phyloP scores from a whole-genome alignment of 1,284 basidiomycete species.

The Hemileccinum hortonii region DNA sequence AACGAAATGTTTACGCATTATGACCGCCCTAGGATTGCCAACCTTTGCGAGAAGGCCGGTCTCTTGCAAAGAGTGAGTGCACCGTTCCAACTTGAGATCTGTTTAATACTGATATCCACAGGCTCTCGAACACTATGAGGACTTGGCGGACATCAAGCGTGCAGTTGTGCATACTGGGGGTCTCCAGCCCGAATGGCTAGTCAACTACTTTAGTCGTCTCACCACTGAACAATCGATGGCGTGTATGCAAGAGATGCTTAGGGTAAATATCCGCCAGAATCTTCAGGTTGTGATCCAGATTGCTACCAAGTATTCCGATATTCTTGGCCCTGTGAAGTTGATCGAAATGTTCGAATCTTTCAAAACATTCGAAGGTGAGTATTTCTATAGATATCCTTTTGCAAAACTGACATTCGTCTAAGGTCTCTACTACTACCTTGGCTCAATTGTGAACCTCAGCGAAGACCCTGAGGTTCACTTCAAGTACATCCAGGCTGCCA shows the following conservation, averaged over 20 bases:
- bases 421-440: conserved; percentile 97
- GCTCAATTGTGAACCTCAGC: conserved; percentile 96
- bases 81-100: neutral
- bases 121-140: conserved; percentile 99
- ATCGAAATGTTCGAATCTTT: conserved; percentile 99
- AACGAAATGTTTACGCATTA: conserved; percentile 99
- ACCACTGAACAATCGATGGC: conserved; percentile 99
- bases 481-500: conserved; percentile 99
- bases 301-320: conserved; percentile 98
- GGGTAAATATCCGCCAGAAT: conserved; percentile 97
- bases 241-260: conserved; percentile 97
- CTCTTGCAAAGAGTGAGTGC: conserved; percentile 80
- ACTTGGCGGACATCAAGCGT: conserved; percentile 96
- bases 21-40: conserved; percentile 95
- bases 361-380: conserved; percentile 90
- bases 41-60: conserved; percentile 98
- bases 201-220: conserved; percentile 95
- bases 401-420: conserved; percentile 1
- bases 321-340: conserved; percentile 94
- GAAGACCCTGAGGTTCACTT: conserved; percentile 98
- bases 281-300: conserved; percentile 97
- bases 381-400: neutral
- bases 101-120: conserved; percentile 34
- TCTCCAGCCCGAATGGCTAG: conserved; percentile 94
- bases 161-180: conserved; percentile 93